Percentiles rank a stretch among this genome's conserved stretches.
phyloP scores from a whole-genome alignment of 257 asterid species.

The Capsicum pubescens region DNA sequence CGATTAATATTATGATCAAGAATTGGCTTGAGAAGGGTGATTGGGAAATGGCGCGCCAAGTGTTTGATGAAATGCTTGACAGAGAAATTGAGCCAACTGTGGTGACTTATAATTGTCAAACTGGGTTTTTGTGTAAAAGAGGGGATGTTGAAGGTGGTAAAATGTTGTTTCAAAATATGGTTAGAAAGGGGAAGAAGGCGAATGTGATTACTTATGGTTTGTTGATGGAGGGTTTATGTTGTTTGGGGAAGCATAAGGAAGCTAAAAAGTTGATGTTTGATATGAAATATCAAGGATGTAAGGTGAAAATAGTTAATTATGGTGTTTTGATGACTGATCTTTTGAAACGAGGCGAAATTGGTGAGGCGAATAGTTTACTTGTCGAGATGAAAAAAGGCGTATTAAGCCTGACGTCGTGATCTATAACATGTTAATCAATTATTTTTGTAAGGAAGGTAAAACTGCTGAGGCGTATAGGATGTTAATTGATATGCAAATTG shows the following conservation, averaged over 20 bases:
- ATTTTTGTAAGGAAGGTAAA: constrained; percentile 54
- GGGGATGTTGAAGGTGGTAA: constrained; percentile 64
- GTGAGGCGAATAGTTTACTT: constrained; percentile 70
- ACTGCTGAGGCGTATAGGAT: constrained; percentile 70
- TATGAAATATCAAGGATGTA: constrained; percentile 93
- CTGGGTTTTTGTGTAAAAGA: constrained; percentile 74
- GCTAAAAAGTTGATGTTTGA: constrained; percentile 90
- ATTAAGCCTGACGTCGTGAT: constrained; percentile 77
- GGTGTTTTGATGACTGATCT: constrained; percentile 82
- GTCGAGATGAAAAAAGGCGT: constrained; percentile 75
- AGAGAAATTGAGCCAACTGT: constrained; percentile 71
- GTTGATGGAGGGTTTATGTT: constrained; percentile 80
- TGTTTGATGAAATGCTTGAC: constrained; percentile 90
- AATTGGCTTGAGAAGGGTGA: constrained; percentile 67
- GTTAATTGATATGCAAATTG: constrained; percentile 74
- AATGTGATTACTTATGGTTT: constrained; percentile 74
- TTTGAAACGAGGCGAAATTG: constrained; percentile 59
- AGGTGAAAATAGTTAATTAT: constrained; percentile 61
- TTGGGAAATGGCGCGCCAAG: constrained; percentile 59
- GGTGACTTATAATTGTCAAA: constrained; percentile 75
- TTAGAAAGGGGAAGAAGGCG: constrained; percentile 57
- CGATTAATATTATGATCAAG: constrained; percentile 76
- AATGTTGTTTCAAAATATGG: constrained; percentile 69
- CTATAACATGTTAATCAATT: constrained; percentile 61
- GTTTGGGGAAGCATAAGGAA: constrained; percentile 55